Percentiles rank a stretch among this genome's conserved stretches.
Evolutionary conservation across 805 yeast genomes (phyloP).

Genomic region (Pichia nanzhaoensis): DNA sequence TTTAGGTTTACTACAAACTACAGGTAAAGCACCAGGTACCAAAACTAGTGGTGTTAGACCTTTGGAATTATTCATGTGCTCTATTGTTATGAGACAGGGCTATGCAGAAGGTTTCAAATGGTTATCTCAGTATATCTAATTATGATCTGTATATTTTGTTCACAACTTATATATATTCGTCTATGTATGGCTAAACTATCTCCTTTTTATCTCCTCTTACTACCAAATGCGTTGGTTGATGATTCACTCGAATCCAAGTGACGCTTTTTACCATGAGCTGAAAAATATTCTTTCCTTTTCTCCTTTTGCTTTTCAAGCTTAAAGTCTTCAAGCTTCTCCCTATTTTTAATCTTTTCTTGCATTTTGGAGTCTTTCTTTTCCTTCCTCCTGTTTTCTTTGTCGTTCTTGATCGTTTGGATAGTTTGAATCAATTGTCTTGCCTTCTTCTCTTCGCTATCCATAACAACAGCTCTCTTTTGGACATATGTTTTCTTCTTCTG

Average conservation of each 20-base stretch:
- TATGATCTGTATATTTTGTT: slow-evolving; percentile 4
- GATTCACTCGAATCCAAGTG: slow-evolving; percentile 29
- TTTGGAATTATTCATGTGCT: slow-evolving; percentile 93
- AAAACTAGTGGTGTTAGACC: slow-evolving; percentile 69
- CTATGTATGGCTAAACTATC: not conserved
- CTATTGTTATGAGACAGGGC: slow-evolving; percentile 97
- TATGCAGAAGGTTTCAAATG: slow-evolving; percentile 98
- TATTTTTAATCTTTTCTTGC: slow-evolving; percentile 63
- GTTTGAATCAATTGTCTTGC: slow-evolving; percentile 85
- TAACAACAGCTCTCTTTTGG: slow-evolving; percentile 86
- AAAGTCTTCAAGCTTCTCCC: slow-evolving; percentile 67
- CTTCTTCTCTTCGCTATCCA: slow-evolving; percentile 89
- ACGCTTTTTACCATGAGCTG: slow-evolving; percentile 63
- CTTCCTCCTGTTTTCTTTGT: slow-evolving; percentile 72
- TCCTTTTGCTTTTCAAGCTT: slow-evolving; percentile 72
- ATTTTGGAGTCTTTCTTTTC: slow-evolving; percentile 71
- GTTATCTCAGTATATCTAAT: slow-evolving; percentile 89
- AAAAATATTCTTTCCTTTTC: slow-evolving; percentile 81
- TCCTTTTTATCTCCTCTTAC: slow-evolving; percentile 17
- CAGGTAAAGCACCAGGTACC: slow-evolving; percentile 78
- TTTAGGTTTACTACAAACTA: slow-evolving; percentile 78
- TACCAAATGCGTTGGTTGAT: slow-evolving; percentile 25
- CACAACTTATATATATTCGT: not conserved
- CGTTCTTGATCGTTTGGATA: slow-evolving; percentile 76
- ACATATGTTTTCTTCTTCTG: slow-evolving; percentile 76